Conservation (phyloP, 2,329 filamentous ascomycete species). For the Fusarium nygamai region DNA sequence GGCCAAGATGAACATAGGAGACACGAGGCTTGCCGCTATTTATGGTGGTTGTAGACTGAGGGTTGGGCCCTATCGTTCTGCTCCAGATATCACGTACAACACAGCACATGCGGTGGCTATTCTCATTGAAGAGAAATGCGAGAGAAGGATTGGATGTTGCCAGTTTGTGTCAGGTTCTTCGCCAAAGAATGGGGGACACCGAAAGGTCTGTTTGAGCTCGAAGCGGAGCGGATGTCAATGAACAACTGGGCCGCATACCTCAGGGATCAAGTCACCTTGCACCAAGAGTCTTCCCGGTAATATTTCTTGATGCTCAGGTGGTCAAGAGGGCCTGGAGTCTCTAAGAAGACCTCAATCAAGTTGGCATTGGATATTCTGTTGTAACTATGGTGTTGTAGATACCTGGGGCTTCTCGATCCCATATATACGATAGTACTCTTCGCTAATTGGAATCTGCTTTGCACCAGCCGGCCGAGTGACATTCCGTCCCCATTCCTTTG, state of each 20-base stretch:
- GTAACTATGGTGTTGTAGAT: neutral
- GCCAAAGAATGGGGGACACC: neutral
- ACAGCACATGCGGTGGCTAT: neutral
- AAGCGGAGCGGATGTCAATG: neutral
- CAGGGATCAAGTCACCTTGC: too few species aligned
- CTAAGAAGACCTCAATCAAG: neutral
- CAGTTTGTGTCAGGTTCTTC: neutral
- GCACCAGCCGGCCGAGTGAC: neutral
- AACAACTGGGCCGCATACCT: neutral
- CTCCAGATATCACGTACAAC: neutral
- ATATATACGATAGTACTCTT: conserved; percentile 9
- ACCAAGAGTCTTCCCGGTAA: neutral
- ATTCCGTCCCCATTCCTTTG: conserved; percentile 6
- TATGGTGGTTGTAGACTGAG: neutral
- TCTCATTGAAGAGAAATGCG: neutral
- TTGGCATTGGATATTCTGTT: neutral
- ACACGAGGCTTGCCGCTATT: neutral
- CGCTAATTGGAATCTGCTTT: conserved; percentile 7
- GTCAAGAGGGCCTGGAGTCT: neutral
- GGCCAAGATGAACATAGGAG: neutral
- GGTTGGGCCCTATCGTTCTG: neutral
- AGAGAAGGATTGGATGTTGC: neutral
- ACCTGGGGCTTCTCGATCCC: neutral
- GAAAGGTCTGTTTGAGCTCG: neutral
- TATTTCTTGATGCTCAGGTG: fast-evolving